phyloP scores from a whole-genome alignment of 345 rosid genomes.

The Nasturtium officinale region DNA sequence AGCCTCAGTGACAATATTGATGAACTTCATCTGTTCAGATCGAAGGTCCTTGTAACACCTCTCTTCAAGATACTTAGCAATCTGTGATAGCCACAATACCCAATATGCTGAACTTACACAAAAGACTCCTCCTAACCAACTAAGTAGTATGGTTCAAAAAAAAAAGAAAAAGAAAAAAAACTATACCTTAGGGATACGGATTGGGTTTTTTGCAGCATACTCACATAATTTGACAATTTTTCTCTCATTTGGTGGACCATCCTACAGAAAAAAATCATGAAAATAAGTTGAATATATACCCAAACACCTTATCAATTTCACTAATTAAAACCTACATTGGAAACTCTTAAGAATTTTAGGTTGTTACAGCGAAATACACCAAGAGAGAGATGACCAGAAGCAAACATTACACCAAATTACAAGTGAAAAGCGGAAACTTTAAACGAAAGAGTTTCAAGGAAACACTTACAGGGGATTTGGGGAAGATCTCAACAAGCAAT shows the following conservation, averaged over 20 bases:
- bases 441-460: not conserved
- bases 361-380: not conserved
- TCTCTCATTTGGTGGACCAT: slow-evolving; percentile 74
- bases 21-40: slow-evolving; percentile 62
- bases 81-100: slow-evolving; percentile 51
- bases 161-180: not conserved
- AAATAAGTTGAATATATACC: slow-evolving; percentile 12
- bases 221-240: slow-evolving; percentile 85
- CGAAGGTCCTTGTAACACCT: slow-evolving; percentile 88
- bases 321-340: slow-evolving; percentile 2
- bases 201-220: slow-evolving; percentile 89
- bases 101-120: slow-evolving; percentile 4
- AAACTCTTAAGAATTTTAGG: not conserved
- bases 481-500: slow-evolving; percentile 87
- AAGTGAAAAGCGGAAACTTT: slow-evolving; percentile 16
- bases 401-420: not conserved
- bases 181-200: slow-evolving; percentile 83
- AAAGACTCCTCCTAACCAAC: slow-evolving; percentile 3
- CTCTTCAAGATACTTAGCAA: slow-evolving; percentile 90
- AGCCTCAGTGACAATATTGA: slow-evolving; percentile 65
- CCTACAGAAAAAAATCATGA: slow-evolving; percentile 46
- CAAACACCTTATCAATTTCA: not conserved
- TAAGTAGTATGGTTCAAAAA: slow-evolving; percentile 7
- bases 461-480: slow-evolving; percentile 74
- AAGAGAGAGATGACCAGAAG: slow-evolving; percentile 7